A percentile compares a stretch with the other conserved stretches of the same genome.
Evolutionary conservation across 768 basidiomycete species (phyloP).

Genomic region (Phanerochaete sordida): DNA sequence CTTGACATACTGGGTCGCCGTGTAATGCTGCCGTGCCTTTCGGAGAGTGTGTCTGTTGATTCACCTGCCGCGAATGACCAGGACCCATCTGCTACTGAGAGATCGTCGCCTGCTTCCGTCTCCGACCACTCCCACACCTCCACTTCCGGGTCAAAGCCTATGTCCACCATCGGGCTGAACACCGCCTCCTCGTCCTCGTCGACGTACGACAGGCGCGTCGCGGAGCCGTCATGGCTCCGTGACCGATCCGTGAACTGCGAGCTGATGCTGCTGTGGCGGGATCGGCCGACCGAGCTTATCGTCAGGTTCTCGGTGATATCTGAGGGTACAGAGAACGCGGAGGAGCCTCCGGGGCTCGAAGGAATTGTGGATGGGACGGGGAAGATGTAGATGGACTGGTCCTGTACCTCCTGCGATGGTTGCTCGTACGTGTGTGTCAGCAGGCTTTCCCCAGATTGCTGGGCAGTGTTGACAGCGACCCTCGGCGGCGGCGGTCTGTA

Average conservation of each 20-base stretch:
- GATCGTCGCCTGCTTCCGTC: constrained; percentile 7
- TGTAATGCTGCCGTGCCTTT: background rate
- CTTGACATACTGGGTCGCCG: background rate
- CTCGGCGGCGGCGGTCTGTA: constrained; percentile 8
- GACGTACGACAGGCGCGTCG: background rate
- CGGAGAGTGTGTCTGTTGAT: background rate
- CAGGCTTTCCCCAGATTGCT: background rate
- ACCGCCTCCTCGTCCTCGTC: background rate
- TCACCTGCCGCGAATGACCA: constrained; percentile 22
- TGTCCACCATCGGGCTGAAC: background rate
- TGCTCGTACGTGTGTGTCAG: background rate
- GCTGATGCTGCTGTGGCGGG: constrained; percentile 10
- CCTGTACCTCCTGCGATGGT: background rate
- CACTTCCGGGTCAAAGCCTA: constrained; percentile 11
- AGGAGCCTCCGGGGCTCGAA: constrained; percentile 18
- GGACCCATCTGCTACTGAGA: constrained; percentile 7
- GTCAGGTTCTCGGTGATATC: constrained; percentile 7
- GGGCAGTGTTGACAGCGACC: background rate
- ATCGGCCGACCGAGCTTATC: constrained; percentile 1
- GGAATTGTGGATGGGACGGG: constrained; percentile 23
- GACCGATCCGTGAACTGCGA: background rate
- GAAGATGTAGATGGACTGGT: constrained; percentile 25
- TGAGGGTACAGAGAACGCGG: constrained; percentile 19
- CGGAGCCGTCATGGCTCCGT: background rate
- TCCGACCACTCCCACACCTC: constrained; percentile 23